phyloP scores from a whole-genome alignment of 257 asterid genomes.

The Coffea canephora region DNA sequence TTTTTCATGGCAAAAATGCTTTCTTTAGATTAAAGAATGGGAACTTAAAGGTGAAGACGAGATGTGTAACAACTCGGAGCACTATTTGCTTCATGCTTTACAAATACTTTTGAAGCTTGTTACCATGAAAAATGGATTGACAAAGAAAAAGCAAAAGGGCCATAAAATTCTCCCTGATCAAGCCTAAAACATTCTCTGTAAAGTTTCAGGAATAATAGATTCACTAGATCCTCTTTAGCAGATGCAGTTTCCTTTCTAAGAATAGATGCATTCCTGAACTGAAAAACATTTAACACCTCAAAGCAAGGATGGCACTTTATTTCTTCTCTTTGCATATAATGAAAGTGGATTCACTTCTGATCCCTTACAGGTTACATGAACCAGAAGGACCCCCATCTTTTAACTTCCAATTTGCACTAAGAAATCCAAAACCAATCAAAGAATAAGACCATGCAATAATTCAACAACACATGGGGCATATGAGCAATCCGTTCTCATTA shows the following conservation, averaged over 20 bases:
- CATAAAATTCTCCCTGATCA: not conserved
- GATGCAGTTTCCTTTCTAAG: not conserved
- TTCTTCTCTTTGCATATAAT: not conserved
- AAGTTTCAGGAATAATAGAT: not conserved
- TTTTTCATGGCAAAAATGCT: not conserved
- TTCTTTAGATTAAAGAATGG: not conserved
- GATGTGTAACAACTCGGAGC: not conserved
- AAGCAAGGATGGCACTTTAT: not conserved
- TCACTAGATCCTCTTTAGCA: not conserved
- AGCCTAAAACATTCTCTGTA: not conserved
- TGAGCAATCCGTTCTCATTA: constrained; percentile 47
- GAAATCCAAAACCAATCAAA: constrained; percentile 15
- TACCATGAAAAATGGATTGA: not conserved
- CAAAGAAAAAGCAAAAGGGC: not conserved
- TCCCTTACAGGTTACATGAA: not conserved
- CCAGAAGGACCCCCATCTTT: not conserved
- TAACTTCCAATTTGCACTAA: not conserved
- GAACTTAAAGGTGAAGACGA: too few species aligned
- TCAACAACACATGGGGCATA: constrained; percentile 81
- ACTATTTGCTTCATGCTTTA: not conserved
- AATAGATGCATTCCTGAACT: not conserved
- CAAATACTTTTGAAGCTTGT: not conserved
- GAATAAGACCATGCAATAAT: not conserved
- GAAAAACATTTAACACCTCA: not conserved
- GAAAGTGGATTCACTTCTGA: not conserved